Base-by-base conservation (phyloP, 768 basidiomycete genomes). In the Trametopsis cervina region DNA sequence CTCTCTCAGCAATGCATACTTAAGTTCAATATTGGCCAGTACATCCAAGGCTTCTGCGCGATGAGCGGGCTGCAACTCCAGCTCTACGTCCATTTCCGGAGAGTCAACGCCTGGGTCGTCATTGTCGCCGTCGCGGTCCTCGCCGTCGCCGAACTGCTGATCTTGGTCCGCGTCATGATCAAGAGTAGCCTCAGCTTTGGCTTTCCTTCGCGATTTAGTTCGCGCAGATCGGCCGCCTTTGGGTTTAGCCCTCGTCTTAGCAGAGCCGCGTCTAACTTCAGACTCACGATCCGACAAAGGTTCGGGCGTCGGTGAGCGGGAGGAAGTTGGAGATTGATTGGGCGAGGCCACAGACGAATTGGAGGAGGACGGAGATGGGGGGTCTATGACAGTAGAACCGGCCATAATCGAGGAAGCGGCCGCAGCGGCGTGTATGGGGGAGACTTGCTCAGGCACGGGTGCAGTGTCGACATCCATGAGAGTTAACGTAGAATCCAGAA, bases 11-110 rank as follows among this genome's bases (percentile, higher is more conserved):
- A 86, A 67, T 0, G 94, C 93, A 64, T 93, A 96, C 59, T 89
- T 90, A 66, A 97, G 80, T 61, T 99, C 95, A 56, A 99, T 94
- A 39, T 73, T 76, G 2, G 94, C 85, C 5, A 97, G 70, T 0
- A 85, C 84, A 50, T 93, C 91, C 49, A 98, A 75, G 0, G 92
- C 92, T 58, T 95, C 92, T 3, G 83, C 83, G 18, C 89, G 76
- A 62, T 89, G 86, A 0, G 84, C 85, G 39, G 85, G 85, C 51
- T 89, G 86, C 46, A 89, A 66, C 52, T 92, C 90, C 10, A 74
- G 70, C 46, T 85, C 83, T 6, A 73, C 61, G 49, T 77, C 76
- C 47, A 68, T 58, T 45, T 73, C 72, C 1, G 62, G 60, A 1
- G 58, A 58, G 40, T 79, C 76, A 29, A 69, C 64, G 15, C 15